These are phyloP conservation scores for Boletus edulis DNA, from an alignment of 768 basidiomycete species.

Conservation along the genomic window DNA sequence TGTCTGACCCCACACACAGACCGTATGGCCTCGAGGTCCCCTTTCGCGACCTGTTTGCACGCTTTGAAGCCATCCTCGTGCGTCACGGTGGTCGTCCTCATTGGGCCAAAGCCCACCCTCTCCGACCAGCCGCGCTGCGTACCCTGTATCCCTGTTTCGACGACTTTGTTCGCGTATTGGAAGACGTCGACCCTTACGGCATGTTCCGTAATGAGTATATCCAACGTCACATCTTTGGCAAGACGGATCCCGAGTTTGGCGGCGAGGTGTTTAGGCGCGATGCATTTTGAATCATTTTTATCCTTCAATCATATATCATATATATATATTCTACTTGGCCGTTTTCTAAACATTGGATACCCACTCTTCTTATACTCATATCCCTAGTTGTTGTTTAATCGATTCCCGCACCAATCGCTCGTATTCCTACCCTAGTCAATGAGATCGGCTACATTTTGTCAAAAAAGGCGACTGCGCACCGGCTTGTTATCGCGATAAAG, in stretches of 20 bases:
- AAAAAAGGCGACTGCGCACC: conserved; percentile 28
- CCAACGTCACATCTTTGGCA: conserved; percentile 80
- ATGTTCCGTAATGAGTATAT: conserved; percentile 89
- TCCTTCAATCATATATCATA: neutral
- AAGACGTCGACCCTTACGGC: conserved; percentile 69
- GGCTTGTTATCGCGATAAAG: conserved; percentile 85
- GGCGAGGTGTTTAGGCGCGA: conserved; percentile 47
- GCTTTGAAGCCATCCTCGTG: conserved; percentile 70
- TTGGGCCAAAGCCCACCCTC: conserved; percentile 91
- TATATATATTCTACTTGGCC: neutral
- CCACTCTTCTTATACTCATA: conserved; percentile 39
- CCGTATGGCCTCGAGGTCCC: conserved; percentile 84
- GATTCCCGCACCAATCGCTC: conserved; percentile 81
- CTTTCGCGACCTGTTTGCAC: conserved; percentile 73
- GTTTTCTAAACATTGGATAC: conserved; percentile 8
- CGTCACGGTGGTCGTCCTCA: conserved; percentile 82
- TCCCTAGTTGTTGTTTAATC: conserved; percentile 82
- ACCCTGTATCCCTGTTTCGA: conserved; percentile 78
- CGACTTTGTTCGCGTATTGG: conserved; percentile 67
- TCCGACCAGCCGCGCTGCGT: conserved; percentile 62
- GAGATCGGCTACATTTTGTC: neutral
- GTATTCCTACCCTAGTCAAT: conserved; percentile 58
- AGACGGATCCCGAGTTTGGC: conserved; percentile 37
- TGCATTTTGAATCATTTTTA: conserved; percentile 3
- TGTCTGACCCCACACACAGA: conserved; percentile 37